These are phyloP conservation scores for Lepiota venenata DNA, from an alignment of 768 basidiomycete species.

Conservation along the genomic window DNA sequence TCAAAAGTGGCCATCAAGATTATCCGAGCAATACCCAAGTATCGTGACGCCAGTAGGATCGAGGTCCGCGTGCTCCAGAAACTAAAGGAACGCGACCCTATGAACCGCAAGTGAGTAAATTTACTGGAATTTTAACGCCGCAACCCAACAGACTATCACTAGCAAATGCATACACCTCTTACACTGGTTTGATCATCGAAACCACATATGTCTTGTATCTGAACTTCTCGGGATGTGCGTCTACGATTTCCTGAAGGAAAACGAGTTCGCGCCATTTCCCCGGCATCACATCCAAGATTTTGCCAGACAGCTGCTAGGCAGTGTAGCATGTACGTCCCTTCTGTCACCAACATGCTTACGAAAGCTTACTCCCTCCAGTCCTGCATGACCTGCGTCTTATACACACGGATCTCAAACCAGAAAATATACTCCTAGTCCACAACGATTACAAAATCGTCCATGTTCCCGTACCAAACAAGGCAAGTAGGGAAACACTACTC, in stretches of 20 bases:
- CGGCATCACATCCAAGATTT: slow-evolving; percentile 96
- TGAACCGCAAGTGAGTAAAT: slow-evolving; percentile 77
- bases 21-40: slow-evolving; percentile 97
- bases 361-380: slow-evolving; percentile 48
- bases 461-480: slow-evolving; percentile 66
- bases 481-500: slow-evolving; percentile 22
- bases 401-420: slow-evolving; percentile 98
- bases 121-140: slow-evolving; percentile 11
- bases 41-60: slow-evolving; percentile 97
- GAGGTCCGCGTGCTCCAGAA: slow-evolving; percentile 94
- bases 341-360: slow-evolving; percentile 10
- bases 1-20: slow-evolving; percentile 95
- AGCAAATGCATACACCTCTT: slow-evolving; percentile 98
- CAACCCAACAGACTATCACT: slow-evolving; percentile 19
- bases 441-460: slow-evolving; percentile 68
- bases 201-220: slow-evolving; percentile 96
- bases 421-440: slow-evolving; percentile 93
- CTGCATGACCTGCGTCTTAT: slow-evolving; percentile 88
- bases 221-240: slow-evolving; percentile 96
- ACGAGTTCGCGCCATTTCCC: slow-evolving; percentile 94
- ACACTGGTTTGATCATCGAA: slow-evolving; percentile 94
- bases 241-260: slow-evolving; percentile 98
- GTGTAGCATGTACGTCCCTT: slow-evolving; percentile 81
- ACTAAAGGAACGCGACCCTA: slow-evolving; percentile 84
- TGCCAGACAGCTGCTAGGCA: slow-evolving; percentile 85